These are phyloP conservation scores for Lactarius akahatsu DNA, from an alignment of 768 basidiomycete species.

Conservation along the genomic window DNA sequence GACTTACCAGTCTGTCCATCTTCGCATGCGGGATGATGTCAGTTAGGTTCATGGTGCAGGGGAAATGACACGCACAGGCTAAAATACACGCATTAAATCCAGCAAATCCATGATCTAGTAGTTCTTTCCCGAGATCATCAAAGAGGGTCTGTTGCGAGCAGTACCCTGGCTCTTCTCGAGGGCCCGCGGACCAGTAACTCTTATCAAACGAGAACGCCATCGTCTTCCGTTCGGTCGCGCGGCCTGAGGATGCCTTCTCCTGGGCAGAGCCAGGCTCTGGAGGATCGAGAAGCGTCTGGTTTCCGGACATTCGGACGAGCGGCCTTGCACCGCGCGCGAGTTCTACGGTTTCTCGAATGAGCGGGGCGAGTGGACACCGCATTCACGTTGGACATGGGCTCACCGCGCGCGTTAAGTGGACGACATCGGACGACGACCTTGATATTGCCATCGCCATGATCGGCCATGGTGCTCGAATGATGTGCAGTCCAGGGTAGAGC, in stretches of 20 bases:
- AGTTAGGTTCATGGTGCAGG: conserved; percentile 22
- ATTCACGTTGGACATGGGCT: conserved; percentile 35
- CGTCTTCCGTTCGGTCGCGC: conserved; percentile 86
- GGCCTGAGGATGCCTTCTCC: conserved; percentile 55
- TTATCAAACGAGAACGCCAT: conserved; percentile 96
- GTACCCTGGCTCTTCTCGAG: conserved; percentile 84
- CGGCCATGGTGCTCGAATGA: conserved; percentile 52
- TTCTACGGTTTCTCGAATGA: conserved; percentile 49
- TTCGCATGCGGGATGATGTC: conserved; percentile 28
- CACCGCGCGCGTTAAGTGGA: conserved; percentile 93
- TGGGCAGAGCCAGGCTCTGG: conserved; percentile 72
- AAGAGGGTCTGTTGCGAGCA: conserved; percentile 95
- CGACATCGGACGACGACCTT: conserved; percentile 95
- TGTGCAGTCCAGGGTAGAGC: conserved; percentile 12
- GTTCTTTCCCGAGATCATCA: conserved; percentile 89
- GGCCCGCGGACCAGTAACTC: conserved; percentile 95
- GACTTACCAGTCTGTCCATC: conserved; percentile 84
- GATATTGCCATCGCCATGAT: conserved; percentile 83
- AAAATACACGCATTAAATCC: conserved; percentile 99
- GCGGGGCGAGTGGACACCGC: background rate
- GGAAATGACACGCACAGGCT: conserved; percentile 72
- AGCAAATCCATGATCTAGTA: conserved; percentile 92
- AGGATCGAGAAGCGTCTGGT: conserved; percentile 89
- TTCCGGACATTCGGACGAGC: conserved; percentile 93
- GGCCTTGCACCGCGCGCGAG: conserved; percentile 89